These are phyloP conservation scores for Gigaspora rosea DNA, from an alignment of 192 early-diverging fungal species.

Conservation along the genomic window DNA sequence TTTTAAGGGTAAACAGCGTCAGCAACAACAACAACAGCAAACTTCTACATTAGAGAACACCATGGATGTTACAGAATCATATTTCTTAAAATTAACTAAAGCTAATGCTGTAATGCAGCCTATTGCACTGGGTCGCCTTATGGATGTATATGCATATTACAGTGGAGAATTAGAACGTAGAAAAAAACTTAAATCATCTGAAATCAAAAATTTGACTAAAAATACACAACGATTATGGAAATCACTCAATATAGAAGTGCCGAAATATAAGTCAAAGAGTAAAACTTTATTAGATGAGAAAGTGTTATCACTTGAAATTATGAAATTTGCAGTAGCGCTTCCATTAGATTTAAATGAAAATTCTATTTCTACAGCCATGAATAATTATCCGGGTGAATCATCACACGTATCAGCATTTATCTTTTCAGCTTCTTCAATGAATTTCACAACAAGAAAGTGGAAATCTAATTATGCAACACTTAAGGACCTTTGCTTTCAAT, in stretches of 20 bases:
- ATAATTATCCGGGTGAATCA: slow-evolving; percentile 31
- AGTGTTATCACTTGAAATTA: slow-evolving; percentile 51
- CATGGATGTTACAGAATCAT: slow-evolving; percentile 45
- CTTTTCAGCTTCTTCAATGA: slow-evolving; percentile 58
- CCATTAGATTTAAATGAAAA: slow-evolving; percentile 55
- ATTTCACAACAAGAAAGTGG: slow-evolving; percentile 61
- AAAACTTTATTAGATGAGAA: slow-evolving; percentile 59
- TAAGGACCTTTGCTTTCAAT: slow-evolving; percentile 64
- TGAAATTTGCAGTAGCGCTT: slow-evolving; percentile 62
- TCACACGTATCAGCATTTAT: slow-evolving; percentile 59
- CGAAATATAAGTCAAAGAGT: slow-evolving; percentile 49
- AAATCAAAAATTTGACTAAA: slow-evolving; percentile 59
- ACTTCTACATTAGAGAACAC: slow-evolving; percentile 28
- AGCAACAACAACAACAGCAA: neutral
- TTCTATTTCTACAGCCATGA: slow-evolving; percentile 27
- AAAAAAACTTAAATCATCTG: slow-evolving; percentile 54
- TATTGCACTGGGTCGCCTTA: slow-evolving; percentile 60
- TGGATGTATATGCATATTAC: slow-evolving; percentile 69
- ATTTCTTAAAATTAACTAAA: slow-evolving; percentile 58
- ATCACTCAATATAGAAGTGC: slow-evolving; percentile 60
- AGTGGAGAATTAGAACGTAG: slow-evolving; percentile 62
- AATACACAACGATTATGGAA: slow-evolving; percentile 68
- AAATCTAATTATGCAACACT: slow-evolving; percentile 57
- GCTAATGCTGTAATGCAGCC: slow-evolving; percentile 76
- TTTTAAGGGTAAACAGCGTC: slow-evolving; percentile 27